A percentile compares a stretch with the other conserved stretches of the same genome.
Conservation (phyloP, 31 red algal species). For the Porphyra umbilicalis region DNA sequence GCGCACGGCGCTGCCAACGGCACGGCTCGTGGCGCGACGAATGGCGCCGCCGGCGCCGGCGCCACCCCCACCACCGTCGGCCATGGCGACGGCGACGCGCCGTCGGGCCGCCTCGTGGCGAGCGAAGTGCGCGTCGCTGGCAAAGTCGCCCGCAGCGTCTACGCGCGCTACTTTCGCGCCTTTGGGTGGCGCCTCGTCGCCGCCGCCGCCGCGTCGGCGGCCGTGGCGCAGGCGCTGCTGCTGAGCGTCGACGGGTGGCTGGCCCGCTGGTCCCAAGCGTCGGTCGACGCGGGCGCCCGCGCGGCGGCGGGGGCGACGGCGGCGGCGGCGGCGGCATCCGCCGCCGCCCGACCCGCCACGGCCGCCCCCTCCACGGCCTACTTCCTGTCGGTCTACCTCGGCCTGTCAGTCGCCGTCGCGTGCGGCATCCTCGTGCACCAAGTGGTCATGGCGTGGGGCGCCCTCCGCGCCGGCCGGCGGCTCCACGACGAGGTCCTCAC, state of each 20-base stretch:
- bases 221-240: neutral
- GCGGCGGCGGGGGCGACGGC: neutral
- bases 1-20: no score
- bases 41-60: neutral
- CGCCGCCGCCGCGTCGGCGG: neutral
- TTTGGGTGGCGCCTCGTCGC: neutral
- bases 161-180: neutral
- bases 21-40: no score
- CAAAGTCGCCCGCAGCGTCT: neutral
- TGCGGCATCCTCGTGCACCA: neutral
- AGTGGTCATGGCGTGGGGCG: slow-evolving; percentile 29
- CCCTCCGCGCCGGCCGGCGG: slow-evolving; percentile 55
- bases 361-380: neutral
- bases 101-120: neutral
- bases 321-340: no score
- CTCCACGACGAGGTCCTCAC: slow-evolving; percentile 72
- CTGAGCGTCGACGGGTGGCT: neutral
- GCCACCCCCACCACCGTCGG: neutral
- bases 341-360: neutral
- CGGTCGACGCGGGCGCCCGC: neutral
- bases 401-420: neutral
- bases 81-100: neutral
- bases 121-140: neutral
- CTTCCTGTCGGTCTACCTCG: neutral
- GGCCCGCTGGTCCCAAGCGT: neutral